A percentile compares a stretch with the other conserved stretches of the same genome.
These are phyloP conservation scores for Trypanosoma scelopori DNA, from an alignment of 208 protist genomes.

Conservation along the genomic window DNA sequence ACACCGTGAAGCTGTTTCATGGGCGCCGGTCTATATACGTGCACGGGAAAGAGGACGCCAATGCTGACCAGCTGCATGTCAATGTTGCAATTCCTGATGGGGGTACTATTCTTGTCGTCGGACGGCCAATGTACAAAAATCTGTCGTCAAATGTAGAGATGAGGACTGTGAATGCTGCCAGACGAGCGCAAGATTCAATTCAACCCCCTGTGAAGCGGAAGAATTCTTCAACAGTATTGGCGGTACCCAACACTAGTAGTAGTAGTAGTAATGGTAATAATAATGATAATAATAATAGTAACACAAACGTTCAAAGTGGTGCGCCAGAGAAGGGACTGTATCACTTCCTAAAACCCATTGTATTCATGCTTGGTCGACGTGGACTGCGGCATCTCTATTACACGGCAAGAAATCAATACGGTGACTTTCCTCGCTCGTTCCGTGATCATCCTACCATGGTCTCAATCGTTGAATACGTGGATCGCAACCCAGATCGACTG, in stretches of 20 bases:
- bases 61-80: not conserved
- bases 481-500: slow-evolving; percentile 39
- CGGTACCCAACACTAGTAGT: not conserved
- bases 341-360: slow-evolving; percentile 14
- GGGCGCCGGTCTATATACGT: slow-evolving; percentile 25
- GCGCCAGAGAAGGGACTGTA: not conserved
- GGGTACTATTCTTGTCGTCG: slow-evolving; percentile 18
- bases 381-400: slow-evolving; percentile 14
- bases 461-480: slow-evolving; percentile 51
- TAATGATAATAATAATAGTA: not conserved
- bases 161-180: not conserved
- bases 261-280: too few species aligned
- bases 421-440: slow-evolving; percentile 27
- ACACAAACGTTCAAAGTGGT: not conserved
- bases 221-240: not conserved
- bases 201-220: not conserved
- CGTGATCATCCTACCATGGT: slow-evolving; percentile 58
- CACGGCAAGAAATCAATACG: slow-evolving; percentile 7
- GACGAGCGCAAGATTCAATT: not conserved
- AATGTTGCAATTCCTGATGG: slow-evolving; percentile 1
- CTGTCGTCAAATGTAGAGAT: not conserved
- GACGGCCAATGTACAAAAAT: slow-evolving; percentile 1
- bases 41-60: not conserved
- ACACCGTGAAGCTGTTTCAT: slow-evolving; percentile 36
- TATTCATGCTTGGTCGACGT: slow-evolving; percentile 18